Evolutionary conservation across 805 yeast species (phyloP).

Genomic region (Cyberlindnera xylosilytica): DNA sequence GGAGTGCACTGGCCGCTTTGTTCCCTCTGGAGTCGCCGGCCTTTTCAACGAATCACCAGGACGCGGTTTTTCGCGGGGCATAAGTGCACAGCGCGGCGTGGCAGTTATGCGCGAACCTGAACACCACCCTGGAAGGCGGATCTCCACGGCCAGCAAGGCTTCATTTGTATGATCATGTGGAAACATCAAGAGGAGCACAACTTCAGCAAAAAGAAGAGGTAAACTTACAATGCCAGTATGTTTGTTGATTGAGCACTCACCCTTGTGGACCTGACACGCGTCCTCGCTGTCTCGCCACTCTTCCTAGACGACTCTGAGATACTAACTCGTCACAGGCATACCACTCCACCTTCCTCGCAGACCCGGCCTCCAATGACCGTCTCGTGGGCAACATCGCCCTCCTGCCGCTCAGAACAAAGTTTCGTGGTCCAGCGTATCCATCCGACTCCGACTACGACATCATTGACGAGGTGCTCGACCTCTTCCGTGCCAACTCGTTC

Average conservation of each 20-base stretch:
- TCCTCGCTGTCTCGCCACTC: background rate
- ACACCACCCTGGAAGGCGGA: background rate
- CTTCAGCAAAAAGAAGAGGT: background rate
- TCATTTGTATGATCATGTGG: too few species aligned
- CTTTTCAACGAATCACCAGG: slow-evolving; percentile 1
- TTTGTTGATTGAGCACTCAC: too few species aligned
- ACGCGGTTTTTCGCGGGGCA: background rate
- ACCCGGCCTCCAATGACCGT: slow-evolving; percentile 54
- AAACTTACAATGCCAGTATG: slow-evolving; percentile 15
- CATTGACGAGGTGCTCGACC: slow-evolving; percentile 84
- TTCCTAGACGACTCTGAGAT: background rate
- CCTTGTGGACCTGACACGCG: too few species aligned
- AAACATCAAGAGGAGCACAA: too few species aligned
- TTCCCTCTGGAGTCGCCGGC: too few species aligned
- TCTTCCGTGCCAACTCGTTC: slow-evolving; percentile 93
- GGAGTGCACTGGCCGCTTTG: too few species aligned
- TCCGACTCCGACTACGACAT: slow-evolving; percentile 78
- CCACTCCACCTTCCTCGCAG: slow-evolving; percentile 74
- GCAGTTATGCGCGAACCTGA: background rate
- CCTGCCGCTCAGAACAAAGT: slow-evolving; percentile 80
- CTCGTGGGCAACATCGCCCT: slow-evolving; percentile 71
- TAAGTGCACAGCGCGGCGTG: background rate
- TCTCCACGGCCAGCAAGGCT: background rate
- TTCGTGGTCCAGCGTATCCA: slow-evolving; percentile 91
- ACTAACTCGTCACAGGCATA: slow-evolving; percentile 47